phyloP scores from a whole-genome alignment of 148 eudicot species.

The Amaranthus palmeri region DNA sequence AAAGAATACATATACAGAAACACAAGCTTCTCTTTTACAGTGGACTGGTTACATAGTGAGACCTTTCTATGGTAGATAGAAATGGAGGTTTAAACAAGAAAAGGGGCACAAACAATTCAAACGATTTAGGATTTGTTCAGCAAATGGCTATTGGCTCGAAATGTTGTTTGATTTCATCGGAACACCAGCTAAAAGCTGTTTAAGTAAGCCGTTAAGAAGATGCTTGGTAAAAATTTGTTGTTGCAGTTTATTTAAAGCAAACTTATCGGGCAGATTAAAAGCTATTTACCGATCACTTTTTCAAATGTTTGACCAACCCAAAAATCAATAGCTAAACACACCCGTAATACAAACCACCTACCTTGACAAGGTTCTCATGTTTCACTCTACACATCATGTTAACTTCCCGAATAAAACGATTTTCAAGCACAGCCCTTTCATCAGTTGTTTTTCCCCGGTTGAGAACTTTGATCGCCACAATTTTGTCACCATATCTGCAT shows the following conservation, averaged over 20 bases:
- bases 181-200: no score
- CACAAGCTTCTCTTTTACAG: no score
- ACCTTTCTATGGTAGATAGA: not conserved
- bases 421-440: conserved; percentile 65
- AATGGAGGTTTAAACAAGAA: not conserved
- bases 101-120: not conserved
- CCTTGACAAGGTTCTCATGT: conserved; percentile 90
- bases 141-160: no score
- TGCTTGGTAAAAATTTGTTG: no score
- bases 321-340: no score
- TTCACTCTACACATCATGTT: conserved; percentile 90
- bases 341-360: conserved; percentile 15
- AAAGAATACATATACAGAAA: no score
- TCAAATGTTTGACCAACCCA: no score
- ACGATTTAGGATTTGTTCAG: not conserved
- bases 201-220: no score
- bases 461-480: conserved; percentile 90
- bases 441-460: conserved; percentile 65
- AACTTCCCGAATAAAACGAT: conserved; percentile 85
- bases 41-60: not conserved
- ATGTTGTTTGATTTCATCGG: no score
- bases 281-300: no score
- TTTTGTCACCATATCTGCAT: conserved; percentile 71
- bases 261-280: no score
- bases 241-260: no score